phyloP scores from a whole-genome alignment of 2,329 filamentous ascomycete genomes.

The Ascochyta viciae-villosae region DNA sequence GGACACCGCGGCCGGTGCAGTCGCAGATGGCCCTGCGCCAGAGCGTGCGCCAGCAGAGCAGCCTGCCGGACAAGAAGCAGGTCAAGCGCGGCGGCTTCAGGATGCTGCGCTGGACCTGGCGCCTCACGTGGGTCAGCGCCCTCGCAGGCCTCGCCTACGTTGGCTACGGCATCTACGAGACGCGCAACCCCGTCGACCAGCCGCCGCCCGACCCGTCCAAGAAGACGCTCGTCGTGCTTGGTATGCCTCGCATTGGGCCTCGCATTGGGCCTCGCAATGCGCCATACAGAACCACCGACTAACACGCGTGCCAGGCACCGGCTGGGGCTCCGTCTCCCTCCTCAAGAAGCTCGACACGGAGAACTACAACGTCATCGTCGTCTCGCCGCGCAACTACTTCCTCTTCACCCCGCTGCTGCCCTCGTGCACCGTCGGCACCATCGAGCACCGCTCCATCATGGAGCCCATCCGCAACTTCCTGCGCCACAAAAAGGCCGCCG shows the following conservation, averaged over 20 bases:
- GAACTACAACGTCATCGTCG: slow-evolving; percentile 98
- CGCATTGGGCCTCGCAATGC: too few relatives aligned
- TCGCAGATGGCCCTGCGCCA: slow-evolving; percentile 47
- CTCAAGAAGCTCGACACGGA: slow-evolving; percentile 98
- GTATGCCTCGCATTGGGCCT: slow-evolving; percentile 58
- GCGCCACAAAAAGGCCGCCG: slow-evolving; percentile 89
- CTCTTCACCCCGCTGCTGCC: slow-evolving; percentile 97
- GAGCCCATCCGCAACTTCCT: slow-evolving; percentile 96
- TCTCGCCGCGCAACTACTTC: slow-evolving; percentile 99
- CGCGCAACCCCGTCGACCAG: slow-evolving; percentile 83
- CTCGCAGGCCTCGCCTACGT: slow-evolving; percentile 74
- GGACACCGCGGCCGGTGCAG: slow-evolving; percentile 44
- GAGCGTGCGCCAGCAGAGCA: slow-evolving; percentile 44
- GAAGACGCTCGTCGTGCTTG: slow-evolving; percentile 96
- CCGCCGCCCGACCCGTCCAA: slow-evolving; percentile 80
- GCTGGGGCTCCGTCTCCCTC: slow-evolving; percentile 94
- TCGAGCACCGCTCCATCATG: slow-evolving; percentile 99
- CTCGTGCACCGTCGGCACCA: slow-evolving; percentile 95
- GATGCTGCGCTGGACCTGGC: slow-evolving; percentile 81
- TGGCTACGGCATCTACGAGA: slow-evolving; percentile 81
- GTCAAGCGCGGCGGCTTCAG: slow-evolving; percentile 62
- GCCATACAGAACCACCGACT: neutral
- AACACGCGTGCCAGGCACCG: slow-evolving; percentile 70
- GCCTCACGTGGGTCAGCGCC: slow-evolving; percentile 77
- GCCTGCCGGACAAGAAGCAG: slow-evolving; percentile 41